Conservation (phyloP, 1,139 yeast species). For the Kluyveromyces sp. region DNA sequence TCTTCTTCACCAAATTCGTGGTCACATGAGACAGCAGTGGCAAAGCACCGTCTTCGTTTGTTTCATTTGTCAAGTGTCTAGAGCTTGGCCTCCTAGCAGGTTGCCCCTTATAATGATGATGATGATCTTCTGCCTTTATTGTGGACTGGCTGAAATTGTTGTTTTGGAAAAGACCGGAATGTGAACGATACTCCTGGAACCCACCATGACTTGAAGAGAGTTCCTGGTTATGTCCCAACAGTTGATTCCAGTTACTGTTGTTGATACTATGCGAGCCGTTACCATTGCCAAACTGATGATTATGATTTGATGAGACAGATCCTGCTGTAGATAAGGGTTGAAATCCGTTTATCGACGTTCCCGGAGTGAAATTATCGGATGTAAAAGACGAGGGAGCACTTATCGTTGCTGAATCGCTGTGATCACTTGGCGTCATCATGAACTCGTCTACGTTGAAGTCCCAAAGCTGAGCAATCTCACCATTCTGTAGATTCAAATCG, state of each 20-base stretch:
- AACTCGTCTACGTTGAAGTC: constrained; percentile 31
- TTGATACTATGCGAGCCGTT: constrained; percentile 7
- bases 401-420: constrained; percentile 31
- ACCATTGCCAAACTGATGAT: constrained; percentile 9
- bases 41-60: constrained; percentile 18
- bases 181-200: background rate
- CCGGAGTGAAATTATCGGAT: constrained; percentile 17
- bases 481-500: constrained; percentile 28
- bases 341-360: background rate
- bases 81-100: constrained; percentile 1
- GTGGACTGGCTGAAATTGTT: constrained; percentile 2
- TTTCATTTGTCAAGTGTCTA: background rate
- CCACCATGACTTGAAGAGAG: background rate
- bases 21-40: constrained; percentile 20
- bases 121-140: constrained; percentile 2
- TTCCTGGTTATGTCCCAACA: constrained; percentile 8
- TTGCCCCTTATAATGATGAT: background rate
- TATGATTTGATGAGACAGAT: constrained; percentile 3
- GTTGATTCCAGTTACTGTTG: constrained; percentile 5
- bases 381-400: constrained; percentile 32
- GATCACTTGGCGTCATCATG: constrained; percentile 29
- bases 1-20: constrained; percentile 27
- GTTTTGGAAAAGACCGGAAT: background rate
- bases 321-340: constrained; percentile 3
- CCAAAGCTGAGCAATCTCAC: constrained; percentile 34